Base-by-base conservation (phyloP, 495 filamentous ascomycete species). In the Xylaria telfairii region DNA sequence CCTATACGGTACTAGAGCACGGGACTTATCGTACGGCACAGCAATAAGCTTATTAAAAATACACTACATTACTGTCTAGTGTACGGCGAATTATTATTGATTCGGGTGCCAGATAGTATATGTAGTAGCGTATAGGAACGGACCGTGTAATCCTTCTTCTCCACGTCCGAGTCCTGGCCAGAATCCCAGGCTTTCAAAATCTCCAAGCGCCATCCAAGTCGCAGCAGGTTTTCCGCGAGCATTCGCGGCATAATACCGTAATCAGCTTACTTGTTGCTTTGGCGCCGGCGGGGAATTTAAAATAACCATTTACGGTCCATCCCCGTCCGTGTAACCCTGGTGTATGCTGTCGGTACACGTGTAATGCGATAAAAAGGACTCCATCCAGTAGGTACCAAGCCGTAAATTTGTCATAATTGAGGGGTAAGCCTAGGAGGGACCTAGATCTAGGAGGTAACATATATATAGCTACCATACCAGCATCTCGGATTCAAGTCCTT, bases 61-160 rank as follows among this genome's bases (percentile, higher is more conserved):
- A n/a, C 15, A 37, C 56, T 9, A 32, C 30, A 51, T 51, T 51
- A 24, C 19, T 26, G 39, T 49, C 53, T 54, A 34, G 17, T 39
- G 30, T n/a, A 34, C 30, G 56, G 30, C 56, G 51, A 30, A 30
- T 54, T 54, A 30, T 17, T 30, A 30, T 30, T 5, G 26, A n/a
- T 1, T 54, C n/a, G n/a, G n/a, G n/a, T n/a, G n/a, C n/a, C n/a
- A n/a, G n/a, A n/a, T n/a, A n/a, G 34, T 37, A 37, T 3, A 37
- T 37, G 8, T 8, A 37, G 34, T 37, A 37, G 30, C 8, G 28
- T 34, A 37, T 49, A 15, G 26, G 44, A 28, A 49, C 42, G 30
- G 44, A 19, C n/a, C 64, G 64, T 66, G 34, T 66, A 66, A 66
- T 66, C 64, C 64, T 66, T 32, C 37, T 41, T 8, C n/a, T n/a